Evolutionary conservation across 2,329 filamentous ascomycete species (phyloP).

Genomic region (Hypoxylon sp.): DNA sequence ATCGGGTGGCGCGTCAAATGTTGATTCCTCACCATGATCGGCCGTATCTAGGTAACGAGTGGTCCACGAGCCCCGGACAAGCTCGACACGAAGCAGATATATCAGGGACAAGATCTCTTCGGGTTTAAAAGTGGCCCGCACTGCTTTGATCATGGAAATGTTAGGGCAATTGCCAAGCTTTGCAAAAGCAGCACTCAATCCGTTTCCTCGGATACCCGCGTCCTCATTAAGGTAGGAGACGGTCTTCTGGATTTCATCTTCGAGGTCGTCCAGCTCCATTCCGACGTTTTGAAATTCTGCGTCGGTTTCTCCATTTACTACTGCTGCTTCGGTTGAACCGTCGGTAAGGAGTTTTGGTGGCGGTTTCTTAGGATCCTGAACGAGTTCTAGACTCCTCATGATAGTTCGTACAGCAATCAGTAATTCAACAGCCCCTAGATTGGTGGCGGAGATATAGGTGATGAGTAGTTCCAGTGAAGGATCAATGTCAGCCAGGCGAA

Average conservation of each 20-base stretch:
- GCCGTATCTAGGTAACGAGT: slow-evolving; percentile 74
- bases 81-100: slow-evolving; percentile 77
- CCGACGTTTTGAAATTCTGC: slow-evolving; percentile 52
- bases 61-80: slow-evolving; percentile 81
- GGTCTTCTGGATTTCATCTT: slow-evolving; percentile 74
- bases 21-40: slow-evolving; percentile 59
- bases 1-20: slow-evolving; percentile 67
- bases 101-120: slow-evolving; percentile 79
- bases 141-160: slow-evolving; percentile 68
- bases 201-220: slow-evolving; percentile 70
- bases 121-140: slow-evolving; percentile 72
- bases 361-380: slow-evolving; percentile 57
- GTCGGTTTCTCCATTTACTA: slow-evolving; percentile 45
- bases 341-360: slow-evolving; percentile 49
- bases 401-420: slow-evolving; percentile 73
- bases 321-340: slow-evolving; percentile 43
- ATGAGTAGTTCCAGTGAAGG: slow-evolving; percentile 75
- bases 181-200: slow-evolving; percentile 74
- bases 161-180: slow-evolving; percentile 76
- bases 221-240: slow-evolving; percentile 75
- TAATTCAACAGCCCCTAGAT: slow-evolving; percentile 74
- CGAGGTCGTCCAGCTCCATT: slow-evolving; percentile 70
- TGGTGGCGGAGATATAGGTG: slow-evolving; percentile 72
- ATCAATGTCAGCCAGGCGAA: slow-evolving; percentile 73
- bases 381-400: slow-evolving; percentile 75